Conservation (phyloP, 2,329 filamentous ascomycete species). For the Tolypocladium paradoxum region DNA sequence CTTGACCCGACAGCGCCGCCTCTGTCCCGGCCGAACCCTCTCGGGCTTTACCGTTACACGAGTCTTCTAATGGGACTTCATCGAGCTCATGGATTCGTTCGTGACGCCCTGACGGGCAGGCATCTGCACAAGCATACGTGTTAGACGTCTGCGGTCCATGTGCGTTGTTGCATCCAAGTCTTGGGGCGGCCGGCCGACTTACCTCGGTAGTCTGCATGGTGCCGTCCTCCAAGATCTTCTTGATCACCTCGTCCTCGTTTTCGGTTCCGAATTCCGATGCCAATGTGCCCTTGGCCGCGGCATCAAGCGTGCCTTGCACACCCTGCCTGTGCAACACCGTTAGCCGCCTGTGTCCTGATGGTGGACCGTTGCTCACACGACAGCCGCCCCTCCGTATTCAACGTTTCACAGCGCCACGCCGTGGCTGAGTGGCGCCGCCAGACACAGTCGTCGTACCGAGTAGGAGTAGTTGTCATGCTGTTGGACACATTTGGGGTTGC, state of each 20-base stretch:
- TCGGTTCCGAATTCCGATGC: slow-evolving; percentile 81
- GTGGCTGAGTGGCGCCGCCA: background rate
- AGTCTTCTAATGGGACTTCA: slow-evolving; percentile 28
- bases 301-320: slow-evolving; percentile 67
- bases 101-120: slow-evolving; percentile 39
- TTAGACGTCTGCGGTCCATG: background rate
- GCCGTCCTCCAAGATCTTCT: slow-evolving; percentile 70
- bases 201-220: slow-evolving; percentile 51
- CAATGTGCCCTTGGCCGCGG: slow-evolving; percentile 62
- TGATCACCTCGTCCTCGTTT: slow-evolving; percentile 70
- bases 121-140: slow-evolving; percentile 26
- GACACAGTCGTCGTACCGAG: no score
- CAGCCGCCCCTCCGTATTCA: background rate
- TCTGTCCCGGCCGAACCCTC: background rate
- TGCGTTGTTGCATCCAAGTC: no score
- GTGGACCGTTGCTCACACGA: background rate
- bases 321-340: slow-evolving; percentile 54
- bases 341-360: background rate
- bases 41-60: background rate
- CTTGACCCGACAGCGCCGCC: background rate
- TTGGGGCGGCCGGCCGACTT: no score
- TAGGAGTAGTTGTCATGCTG: no score
- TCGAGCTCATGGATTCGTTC: slow-evolving; percentile 40
- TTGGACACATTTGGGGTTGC: no score
- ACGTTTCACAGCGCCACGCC: background rate